phyloP scores from a whole-genome alignment of 2,329 filamentous ascomycete genomes.

The Lachnellula hyalina region DNA sequence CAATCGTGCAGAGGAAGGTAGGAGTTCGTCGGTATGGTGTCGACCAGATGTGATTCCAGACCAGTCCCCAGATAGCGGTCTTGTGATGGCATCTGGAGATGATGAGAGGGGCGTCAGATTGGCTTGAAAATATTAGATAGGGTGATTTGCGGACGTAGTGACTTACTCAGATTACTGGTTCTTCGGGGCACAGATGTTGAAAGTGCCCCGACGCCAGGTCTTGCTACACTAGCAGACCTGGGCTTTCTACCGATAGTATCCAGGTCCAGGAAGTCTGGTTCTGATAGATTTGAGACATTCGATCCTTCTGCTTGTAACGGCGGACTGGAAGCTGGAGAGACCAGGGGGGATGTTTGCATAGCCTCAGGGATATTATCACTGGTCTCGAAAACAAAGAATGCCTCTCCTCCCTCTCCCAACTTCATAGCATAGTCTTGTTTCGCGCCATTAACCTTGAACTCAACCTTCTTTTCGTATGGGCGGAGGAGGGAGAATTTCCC shows the following conservation, averaged over 20 bases:
- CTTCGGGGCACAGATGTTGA: slow-evolving; percentile 31
- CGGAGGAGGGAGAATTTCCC: slow-evolving; percentile 96
- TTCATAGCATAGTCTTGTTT: slow-evolving; percentile 98
- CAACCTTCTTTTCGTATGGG: slow-evolving; percentile 97
- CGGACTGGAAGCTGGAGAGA: slow-evolving; percentile 84
- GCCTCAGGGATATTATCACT: slow-evolving; percentile 86
- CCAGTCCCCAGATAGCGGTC: slow-evolving; percentile 49
- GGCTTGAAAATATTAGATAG: slow-evolving; percentile 22
- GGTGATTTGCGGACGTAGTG: neutral
- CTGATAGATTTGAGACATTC: slow-evolving; percentile 47
- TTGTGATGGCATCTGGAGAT: slow-evolving; percentile 45
- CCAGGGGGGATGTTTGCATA: slow-evolving; percentile 88
- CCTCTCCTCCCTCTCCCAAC: slow-evolving; percentile 92
- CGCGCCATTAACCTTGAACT: slow-evolving; percentile 88
- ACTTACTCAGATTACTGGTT: slow-evolving; percentile 28
- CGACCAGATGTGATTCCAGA: slow-evolving; percentile 34
- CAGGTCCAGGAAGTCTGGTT: slow-evolving; percentile 66
- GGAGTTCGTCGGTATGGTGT: slow-evolving; percentile 51
- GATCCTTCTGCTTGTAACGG: slow-evolving; percentile 49
- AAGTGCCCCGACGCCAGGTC: slow-evolving; percentile 43
- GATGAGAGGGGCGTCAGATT: slow-evolving; percentile 46
- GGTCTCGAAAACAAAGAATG: slow-evolving; percentile 98
- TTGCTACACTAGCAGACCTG: slow-evolving; percentile 34
- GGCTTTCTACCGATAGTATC: slow-evolving; percentile 37
- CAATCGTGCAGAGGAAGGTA: slow-evolving; percentile 43